Percentiles rank a stretch among this genome's conserved stretches.
Evolutionary conservation across 805 yeast genomes (phyloP).

Genomic region (Osmozyma mogii): DNA sequence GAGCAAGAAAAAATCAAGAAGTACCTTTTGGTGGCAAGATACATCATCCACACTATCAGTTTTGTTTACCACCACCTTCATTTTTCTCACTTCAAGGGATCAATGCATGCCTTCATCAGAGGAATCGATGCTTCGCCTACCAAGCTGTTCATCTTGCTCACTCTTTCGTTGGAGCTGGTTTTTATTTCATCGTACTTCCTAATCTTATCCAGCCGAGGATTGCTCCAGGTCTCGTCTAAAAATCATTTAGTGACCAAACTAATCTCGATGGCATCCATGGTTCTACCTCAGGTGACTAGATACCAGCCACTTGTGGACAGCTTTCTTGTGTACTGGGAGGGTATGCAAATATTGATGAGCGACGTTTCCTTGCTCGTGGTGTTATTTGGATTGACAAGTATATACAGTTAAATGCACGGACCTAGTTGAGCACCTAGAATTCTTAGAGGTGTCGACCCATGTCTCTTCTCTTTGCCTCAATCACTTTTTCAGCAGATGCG

Average conservation of each 20-base stretch:
- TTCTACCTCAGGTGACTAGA: slow-evolving; percentile 24
- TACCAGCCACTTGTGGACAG: slow-evolving; percentile 22
- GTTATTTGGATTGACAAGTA: slow-evolving; percentile 30
- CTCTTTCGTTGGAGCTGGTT: slow-evolving; percentile 25
- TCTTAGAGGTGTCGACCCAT: slow-evolving; percentile 19
- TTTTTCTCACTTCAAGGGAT: slow-evolving; percentile 18
- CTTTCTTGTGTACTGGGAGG: slow-evolving; percentile 29
- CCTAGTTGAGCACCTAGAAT: neutral
- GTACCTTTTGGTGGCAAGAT: slow-evolving; percentile 25
- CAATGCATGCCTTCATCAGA: slow-evolving; percentile 20
- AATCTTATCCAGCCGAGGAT: slow-evolving; percentile 18
- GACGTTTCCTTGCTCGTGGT: slow-evolving; percentile 31
- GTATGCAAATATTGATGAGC: slow-evolving; percentile 27
- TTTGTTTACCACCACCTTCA: slow-evolving; percentile 27
- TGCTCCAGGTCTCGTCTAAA: slow-evolving; percentile 17
- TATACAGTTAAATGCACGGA: slow-evolving; percentile 1
- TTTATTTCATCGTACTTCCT: slow-evolving; percentile 27
- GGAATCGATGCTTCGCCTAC: slow-evolving; percentile 9
- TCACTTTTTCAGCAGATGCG: slow-evolving; percentile 30
- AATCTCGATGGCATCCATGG: slow-evolving; percentile 25
- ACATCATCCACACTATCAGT: slow-evolving; percentile 17
- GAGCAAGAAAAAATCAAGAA: slow-evolving; percentile 26
- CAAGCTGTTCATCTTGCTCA: slow-evolving; percentile 18
- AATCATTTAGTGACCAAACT: slow-evolving; percentile 21
- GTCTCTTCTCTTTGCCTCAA: slow-evolving; percentile 31